phyloP scores from a whole-genome alignment of 1,284 basidiomycete genomes.

The Melampsora americana region DNA sequence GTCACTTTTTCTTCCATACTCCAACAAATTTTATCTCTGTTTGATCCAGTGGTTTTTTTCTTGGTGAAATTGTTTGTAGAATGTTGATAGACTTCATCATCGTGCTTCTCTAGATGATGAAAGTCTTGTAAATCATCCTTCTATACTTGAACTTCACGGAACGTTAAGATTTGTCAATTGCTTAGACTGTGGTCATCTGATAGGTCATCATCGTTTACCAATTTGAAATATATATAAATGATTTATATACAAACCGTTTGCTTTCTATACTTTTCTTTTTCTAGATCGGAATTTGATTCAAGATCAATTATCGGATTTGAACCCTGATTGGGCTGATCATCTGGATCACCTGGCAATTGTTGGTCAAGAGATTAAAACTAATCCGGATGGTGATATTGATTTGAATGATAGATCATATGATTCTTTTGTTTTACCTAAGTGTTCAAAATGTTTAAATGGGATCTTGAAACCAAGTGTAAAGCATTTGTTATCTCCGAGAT shows the following conservation, averaged over 20 bases:
- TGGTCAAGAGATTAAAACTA: conserved; percentile 50
- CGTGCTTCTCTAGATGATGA: conserved; percentile 47
- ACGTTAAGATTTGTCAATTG: conserved; percentile 47
- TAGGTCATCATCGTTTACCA: conserved; percentile 42
- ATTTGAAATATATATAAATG: conserved; percentile 47
- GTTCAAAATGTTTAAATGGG: conserved; percentile 52
- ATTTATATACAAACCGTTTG: conserved; percentile 49
- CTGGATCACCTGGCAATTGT: conserved; percentile 47
- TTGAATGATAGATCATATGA: conserved; percentile 45
- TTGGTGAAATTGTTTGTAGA: conserved; percentile 44
- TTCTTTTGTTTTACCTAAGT: conserved; percentile 52
- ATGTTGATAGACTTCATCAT: conserved; percentile 54
- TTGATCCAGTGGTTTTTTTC: too few relatives aligned
- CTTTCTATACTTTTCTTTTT: conserved; percentile 49
- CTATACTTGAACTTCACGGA: conserved; percentile 54
- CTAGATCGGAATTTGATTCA: conserved; percentile 50
- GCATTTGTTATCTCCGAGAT: too few relatives aligned
- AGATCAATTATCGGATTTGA: conserved; percentile 50
- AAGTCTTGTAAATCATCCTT: conserved; percentile 45
- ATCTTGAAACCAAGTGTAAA: conserved; percentile 51
- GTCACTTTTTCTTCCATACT: conserved; percentile 1
- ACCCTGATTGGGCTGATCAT: conserved; percentile 52
- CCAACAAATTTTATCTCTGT: neutral
- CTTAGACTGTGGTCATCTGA: conserved; percentile 40
- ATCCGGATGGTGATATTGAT: conserved; percentile 54